Evolutionary conservation across 768 basidiomycete species (phyloP), one percentile per base, ranked within the genome.

Genomic region (Russula compacta): DNA sequence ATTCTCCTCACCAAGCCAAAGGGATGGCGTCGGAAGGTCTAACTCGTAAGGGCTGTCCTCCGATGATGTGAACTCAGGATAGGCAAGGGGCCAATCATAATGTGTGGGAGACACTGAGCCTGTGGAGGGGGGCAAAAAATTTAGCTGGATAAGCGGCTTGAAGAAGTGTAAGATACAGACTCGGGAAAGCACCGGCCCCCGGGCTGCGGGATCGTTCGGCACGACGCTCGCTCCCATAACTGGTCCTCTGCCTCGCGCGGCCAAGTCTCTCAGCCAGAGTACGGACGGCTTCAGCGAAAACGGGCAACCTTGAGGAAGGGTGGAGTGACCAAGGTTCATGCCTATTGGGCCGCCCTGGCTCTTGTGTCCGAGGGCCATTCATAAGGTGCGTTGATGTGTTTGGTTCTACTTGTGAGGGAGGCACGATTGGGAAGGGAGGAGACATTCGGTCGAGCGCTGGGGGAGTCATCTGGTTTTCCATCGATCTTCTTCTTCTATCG

Each of bases 121-220:
- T 61, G 43, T 29, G 15, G 49, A 52, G 1, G 21, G 6, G 7
- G 51, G 9, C 2, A 50, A 29, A 15, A 12, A 14, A 19, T 19
- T 54, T 24, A 29, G 21, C 38, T 3, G 15, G 29, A 47, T 57
- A 40, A 46, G 56, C 21, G 21, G 33, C 15, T 9, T 48, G 0
- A n/a, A n/a, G 15, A 40, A 35, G n/a, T 19, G 38, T n/a, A 40
- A 42, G 50, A 58, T 58, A 63, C 61, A 36, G 52, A 63, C 61
- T 49, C 33, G 56, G 21, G 47, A 58, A 58, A 29, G 38, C 14
- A 42, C 56, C 39, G n/a, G 56, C 32, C 29, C 11, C 56, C 5
- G 61, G 61, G 39, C 61, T 63, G 29, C 61, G 56, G 17, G 61
- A 63, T 43, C 52, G 56, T 52, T 54, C 61, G 17, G 52, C 21